Base-by-base conservation (phyloP, 2,329 filamentous ascomycete species). In the Aspergillus glaucus region DNA sequence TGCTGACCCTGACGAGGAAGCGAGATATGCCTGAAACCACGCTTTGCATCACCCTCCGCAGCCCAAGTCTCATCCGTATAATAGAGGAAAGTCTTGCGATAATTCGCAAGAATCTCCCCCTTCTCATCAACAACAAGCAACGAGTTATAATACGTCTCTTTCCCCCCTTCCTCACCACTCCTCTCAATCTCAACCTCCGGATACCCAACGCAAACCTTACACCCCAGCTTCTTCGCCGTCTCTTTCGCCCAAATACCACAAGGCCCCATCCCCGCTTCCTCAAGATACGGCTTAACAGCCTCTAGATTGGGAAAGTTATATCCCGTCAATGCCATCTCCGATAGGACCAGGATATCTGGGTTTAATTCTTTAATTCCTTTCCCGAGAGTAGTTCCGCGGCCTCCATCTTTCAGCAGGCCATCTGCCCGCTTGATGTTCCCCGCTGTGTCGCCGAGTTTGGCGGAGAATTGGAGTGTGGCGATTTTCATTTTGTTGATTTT, bases 21-120 rank as follows among this genome's bases (percentile, higher is more conserved):
- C 4, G 49, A 50, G 22, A 70, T 56, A 28, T 61, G 53, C 24
- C 56, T 57, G 36, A 62, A 69, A 17, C 67, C 62, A 45, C 59
- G 58, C 45, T 62, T 60, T n/a, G 61, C 59, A 42, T 59, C 54
- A 2, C 78, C 77, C 67, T 82, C 79, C 14, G 69, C 59, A 2
- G 81, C 79, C 82, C 82, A 85, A 1, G 77, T 79, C 58, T 84
- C 81, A 57, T 85, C 82, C 6, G 81, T 84, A 64, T 82, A 84
- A 69, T 84, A 85, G 51, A 85, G 75, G 56, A 84, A 84, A 9
- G 74, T 74, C 62, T 85, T 85, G 53, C 81, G 78, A 65, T 85
- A 84, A 59, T 83, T 81, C 41, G 71, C 67, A 10, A 84, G 56
- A 2, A 82, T 66, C n/a, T 72, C 58, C 3, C 81, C 82, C 0